Evolutionary conservation across 1,284 basidiomycete species (phyloP), one percentile per base, ranked within the genome.

Genomic region (Cryptococcus sp.): DNA sequence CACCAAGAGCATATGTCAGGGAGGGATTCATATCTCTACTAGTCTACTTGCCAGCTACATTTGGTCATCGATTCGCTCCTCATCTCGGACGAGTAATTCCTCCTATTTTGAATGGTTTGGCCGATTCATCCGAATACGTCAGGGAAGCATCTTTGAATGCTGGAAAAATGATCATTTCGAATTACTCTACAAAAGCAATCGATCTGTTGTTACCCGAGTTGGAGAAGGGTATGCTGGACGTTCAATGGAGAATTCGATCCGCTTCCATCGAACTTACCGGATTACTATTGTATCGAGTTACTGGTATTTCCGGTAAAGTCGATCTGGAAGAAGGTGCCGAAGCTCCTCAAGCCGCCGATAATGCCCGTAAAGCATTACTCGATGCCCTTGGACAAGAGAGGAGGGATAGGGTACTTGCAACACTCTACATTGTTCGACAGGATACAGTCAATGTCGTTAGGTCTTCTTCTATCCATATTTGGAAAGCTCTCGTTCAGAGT

Each of bases 21-120:
- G 96, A 98, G 80, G 96, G 96, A 22, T 97, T 98, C 79, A 98
- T 99, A 83, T 97, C 93, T 2, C 78, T 99, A 22, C 83, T 99
- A 46, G 92, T 99, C 31, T 99, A 88, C 77, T 78, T 99, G 10
- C 96, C 96, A 1, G 87, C 92, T 2, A 98, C 94, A 0, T 99
- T 98, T 64, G 96, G 96, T 21, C 73, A 77, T 52, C 86, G 94
- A 46, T 99, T 99, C 82, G 85, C 92, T 55, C 94, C 93, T 3
- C 93, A 98, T 74, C 79, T 98, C 16, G 88, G 90, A 7, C 89
- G 92, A 71, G 96, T 98, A 67, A 90, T 98, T 48, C 80, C 87
- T 9, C 96, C 94, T 0, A 96, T 98, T 64, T 80, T 98, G 45
- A 85, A 84, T 53, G 96, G 96, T 64, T 78, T 99, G 39, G 88